Evolutionary conservation across 1,284 basidiomycete genomes (phyloP).

Genomic region (Meira miltonrushii): DNA sequence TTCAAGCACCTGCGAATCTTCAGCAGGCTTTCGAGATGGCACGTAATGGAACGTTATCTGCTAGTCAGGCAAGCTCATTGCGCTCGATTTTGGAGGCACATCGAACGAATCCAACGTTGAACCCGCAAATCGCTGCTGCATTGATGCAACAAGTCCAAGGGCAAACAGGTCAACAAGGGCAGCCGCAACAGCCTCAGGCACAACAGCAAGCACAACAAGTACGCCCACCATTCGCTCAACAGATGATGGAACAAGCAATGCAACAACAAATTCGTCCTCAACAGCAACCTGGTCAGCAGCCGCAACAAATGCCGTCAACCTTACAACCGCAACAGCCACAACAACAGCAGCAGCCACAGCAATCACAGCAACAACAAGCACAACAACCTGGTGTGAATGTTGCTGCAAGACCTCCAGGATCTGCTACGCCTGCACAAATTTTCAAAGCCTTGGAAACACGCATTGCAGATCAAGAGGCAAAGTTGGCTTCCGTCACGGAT

Average conservation of each 20-base stretch:
- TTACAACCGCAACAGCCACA: neutral
- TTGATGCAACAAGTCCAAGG: constrained; percentile 12
- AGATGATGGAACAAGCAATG: neutral
- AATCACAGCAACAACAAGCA: neutral
- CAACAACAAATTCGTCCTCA: constrained; percentile 2
- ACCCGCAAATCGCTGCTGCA: neutral
- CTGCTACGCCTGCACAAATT: neutral
- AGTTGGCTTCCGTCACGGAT: constrained; percentile 1
- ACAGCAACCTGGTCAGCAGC: neutral
- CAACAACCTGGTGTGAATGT: neutral
- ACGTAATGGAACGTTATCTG: constrained; percentile 1
- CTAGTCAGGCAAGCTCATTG: constrained; percentile 1
- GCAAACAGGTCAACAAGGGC: constrained; percentile 7
- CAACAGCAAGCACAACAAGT: neutral
- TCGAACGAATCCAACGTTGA: constrained; percentile 2
- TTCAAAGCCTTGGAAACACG: neutral
- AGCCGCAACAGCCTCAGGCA: constrained; percentile 9
- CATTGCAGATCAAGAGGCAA: constrained; percentile 4
- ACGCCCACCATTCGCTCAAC: neutral
- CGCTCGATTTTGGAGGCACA: neutral
- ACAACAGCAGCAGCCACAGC: constrained; percentile 3
- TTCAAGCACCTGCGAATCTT: neutral
- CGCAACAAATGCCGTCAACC: neutral
- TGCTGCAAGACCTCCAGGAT: neutral
- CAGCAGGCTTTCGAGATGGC: constrained; percentile 4